A percentile compares a stretch with the other conserved stretches of the same genome.
These are phyloP conservation scores for Strigomonas culicis DNA, from an alignment of 208 protist species.

Conservation along the genomic window DNA sequence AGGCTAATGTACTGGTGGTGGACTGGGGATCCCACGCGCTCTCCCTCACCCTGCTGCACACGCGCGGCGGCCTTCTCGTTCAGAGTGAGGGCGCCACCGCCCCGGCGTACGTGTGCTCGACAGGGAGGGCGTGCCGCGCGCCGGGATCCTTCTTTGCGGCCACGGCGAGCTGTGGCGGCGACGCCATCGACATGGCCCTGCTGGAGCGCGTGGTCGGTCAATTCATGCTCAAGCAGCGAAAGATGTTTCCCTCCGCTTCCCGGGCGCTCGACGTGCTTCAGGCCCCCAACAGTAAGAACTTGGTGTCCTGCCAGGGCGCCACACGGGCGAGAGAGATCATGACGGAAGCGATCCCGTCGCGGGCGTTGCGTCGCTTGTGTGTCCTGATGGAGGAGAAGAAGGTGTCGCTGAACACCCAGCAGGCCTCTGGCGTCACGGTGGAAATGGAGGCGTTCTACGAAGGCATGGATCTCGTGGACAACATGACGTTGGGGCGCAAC, in stretches of 20 bases:
- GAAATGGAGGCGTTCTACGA: constrained; percentile 89
- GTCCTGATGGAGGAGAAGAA: constrained; percentile 79
- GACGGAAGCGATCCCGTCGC: constrained; percentile 55
- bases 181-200: constrained; percentile 59
- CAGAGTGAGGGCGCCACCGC: neutral
- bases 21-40: constrained; percentile 83
- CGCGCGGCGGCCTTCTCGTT: constrained; percentile 47
- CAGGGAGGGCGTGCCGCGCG: neutral
- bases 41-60: constrained; percentile 40
- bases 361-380: constrained; percentile 62
- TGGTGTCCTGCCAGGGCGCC: neutral
- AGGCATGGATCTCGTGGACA: constrained; percentile 84
- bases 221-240: constrained; percentile 68
- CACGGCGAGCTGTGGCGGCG: constrained; percentile 44
- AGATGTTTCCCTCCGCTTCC: constrained; percentile 39
- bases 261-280: constrained; percentile 27
- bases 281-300: constrained; percentile 20
- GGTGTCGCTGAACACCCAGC: constrained; percentile 58
- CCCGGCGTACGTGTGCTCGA: constrained; percentile 33
- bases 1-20: constrained; percentile 61
- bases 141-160: constrained; percentile 18
- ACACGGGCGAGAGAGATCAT: constrained; percentile 5
- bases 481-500: constrained; percentile 51
- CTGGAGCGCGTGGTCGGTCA: constrained; percentile 66
- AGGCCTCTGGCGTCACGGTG: constrained; percentile 53